Evolutionary conservation across 192 early-diverging fungal genomes (phyloP).

Genomic region (Backusella parvicylindrica): DNA sequence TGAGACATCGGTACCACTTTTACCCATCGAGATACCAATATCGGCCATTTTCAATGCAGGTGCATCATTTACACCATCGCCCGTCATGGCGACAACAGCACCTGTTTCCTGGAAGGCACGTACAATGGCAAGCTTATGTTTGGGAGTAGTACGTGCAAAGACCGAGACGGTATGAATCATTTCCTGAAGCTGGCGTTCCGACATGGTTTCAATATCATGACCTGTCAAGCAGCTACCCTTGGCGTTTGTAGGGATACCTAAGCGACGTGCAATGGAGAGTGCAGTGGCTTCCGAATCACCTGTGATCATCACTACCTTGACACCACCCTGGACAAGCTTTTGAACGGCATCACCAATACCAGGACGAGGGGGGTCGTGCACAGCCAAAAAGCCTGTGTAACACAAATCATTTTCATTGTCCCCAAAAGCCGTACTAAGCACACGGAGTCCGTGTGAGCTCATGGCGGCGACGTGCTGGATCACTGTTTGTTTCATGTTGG

Average conservation of each 20-base stretch:
- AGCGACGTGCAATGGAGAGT: constrained; percentile 78
- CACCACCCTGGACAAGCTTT: constrained; percentile 69
- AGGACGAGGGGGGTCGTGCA: constrained; percentile 90
- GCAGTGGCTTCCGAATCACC: constrained; percentile 95
- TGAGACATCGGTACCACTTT: constrained; percentile 91
- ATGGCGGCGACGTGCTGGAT: constrained; percentile 59
- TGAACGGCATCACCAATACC: constrained; percentile 75
- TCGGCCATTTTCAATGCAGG: constrained; percentile 90
- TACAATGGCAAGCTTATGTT: constrained; percentile 93
- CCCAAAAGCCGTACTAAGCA: constrained; percentile 83
- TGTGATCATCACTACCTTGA: constrained; percentile 96
- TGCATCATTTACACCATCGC: constrained; percentile 97
- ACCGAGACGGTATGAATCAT: constrained; percentile 61
- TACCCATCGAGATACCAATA: constrained; percentile 97
- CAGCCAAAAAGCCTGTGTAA: constrained; percentile 83
- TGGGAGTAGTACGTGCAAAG: constrained; percentile 78
- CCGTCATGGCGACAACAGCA: constrained; percentile 92
- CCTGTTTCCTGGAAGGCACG: constrained; percentile 83
- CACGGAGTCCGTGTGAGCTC: constrained; percentile 76
- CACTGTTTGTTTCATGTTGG: constrained; percentile 55
- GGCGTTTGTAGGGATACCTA: constrained; percentile 76
- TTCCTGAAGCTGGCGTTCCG: constrained; percentile 58
- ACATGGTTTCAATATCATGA: constrained; percentile 64
- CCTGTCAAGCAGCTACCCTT: constrained; percentile 68
- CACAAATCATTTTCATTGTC: constrained; percentile 47